These are phyloP conservation scores for Trametes sanguinea DNA, from an alignment of 768 basidiomycete species.

Conservation along the genomic window DNA sequence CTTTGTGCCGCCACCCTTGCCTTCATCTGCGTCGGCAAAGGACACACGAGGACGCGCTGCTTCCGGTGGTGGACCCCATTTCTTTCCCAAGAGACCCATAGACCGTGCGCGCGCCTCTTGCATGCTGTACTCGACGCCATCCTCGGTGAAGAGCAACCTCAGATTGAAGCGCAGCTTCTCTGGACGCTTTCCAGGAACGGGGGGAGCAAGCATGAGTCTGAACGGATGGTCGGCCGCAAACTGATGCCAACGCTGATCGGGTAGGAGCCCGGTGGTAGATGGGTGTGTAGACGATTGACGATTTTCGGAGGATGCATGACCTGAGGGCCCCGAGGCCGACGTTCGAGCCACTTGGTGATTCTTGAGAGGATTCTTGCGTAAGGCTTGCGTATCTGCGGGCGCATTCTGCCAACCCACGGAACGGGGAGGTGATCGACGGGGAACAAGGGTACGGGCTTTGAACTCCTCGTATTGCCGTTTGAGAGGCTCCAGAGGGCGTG, in stretches of 20 bases:
- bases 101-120: constrained; percentile 82
- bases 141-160: constrained; percentile 69
- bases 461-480: constrained; percentile 83
- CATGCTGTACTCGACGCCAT: constrained; percentile 79
- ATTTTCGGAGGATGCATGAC: constrained; percentile 12
- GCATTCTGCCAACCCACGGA: constrained; percentile 27
- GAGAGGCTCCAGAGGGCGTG: constrained; percentile 80
- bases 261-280: constrained; percentile 24
- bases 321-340: constrained; percentile 28
- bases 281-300: constrained; percentile 42
- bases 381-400: constrained; percentile 25
- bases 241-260: not conserved
- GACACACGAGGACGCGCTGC: constrained; percentile 46
- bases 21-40: constrained; percentile 59
- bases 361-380: constrained; percentile 41
- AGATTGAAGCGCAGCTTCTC: constrained; percentile 74
- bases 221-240: constrained; percentile 47
- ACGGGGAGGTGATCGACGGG: constrained; percentile 11
- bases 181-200: constrained; percentile 64
- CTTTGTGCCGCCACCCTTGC: constrained; percentile 32
- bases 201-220: constrained; percentile 72
- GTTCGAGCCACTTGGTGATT: constrained; percentile 38
- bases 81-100: constrained; percentile 82
- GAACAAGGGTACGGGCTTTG: constrained; percentile 45
- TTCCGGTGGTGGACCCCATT: constrained; percentile 70